These are phyloP conservation scores for Tolypocladium inflatum DNA, from an alignment of 2,329 filamentous ascomycete genomes.

Conservation along the genomic window DNA sequence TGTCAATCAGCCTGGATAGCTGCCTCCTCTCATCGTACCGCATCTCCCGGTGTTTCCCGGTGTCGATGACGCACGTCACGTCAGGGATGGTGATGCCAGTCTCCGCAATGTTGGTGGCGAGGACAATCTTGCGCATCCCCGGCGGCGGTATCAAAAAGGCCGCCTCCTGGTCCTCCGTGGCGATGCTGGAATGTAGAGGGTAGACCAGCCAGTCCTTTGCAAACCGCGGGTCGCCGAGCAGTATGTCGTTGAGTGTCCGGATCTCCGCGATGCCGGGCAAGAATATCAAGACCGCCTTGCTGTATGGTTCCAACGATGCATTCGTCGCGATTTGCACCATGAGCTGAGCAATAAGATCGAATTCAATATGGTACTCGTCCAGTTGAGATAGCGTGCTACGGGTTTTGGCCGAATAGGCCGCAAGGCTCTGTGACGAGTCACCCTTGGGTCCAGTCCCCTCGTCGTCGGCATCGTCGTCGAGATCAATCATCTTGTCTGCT, in stretches of 20 bases:
- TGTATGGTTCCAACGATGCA: conserved; percentile 58
- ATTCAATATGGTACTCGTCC: conserved; percentile 88
- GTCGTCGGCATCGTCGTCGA: conserved; percentile 53
- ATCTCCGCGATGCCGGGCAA: conserved; percentile 93
- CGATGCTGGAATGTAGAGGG: conserved; percentile 87
- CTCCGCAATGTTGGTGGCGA: conserved; percentile 96
- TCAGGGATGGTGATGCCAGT: conserved; percentile 98
- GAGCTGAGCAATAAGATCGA: conserved; percentile 72
- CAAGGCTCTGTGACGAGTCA: conserved; percentile 55
- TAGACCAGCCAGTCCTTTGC: conserved; percentile 73
- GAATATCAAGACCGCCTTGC: conserved; percentile 89
- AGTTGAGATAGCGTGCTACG: conserved; percentile 65
- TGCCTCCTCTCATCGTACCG: conserved; percentile 89
- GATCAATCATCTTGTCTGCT: conserved; percentile 45
- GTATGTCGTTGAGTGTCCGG: conserved; percentile 74
- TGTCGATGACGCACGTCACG: conserved; percentile 93
- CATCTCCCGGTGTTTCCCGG: conserved; percentile 96
- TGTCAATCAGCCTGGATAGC: conserved; percentile 81
- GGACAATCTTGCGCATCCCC: conserved; percentile 82
- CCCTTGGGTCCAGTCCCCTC: conserved; percentile 42
- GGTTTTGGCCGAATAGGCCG: conserved; percentile 68
- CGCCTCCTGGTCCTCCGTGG: conserved; percentile 90
- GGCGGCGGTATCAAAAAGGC: conserved; percentile 79
- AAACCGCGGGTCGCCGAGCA: conserved; percentile 70
- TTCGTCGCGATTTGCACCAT: conserved; percentile 67